Conservation (phyloP, 176 grass and related monocot species). For the Zoysia pacifica region DNA sequence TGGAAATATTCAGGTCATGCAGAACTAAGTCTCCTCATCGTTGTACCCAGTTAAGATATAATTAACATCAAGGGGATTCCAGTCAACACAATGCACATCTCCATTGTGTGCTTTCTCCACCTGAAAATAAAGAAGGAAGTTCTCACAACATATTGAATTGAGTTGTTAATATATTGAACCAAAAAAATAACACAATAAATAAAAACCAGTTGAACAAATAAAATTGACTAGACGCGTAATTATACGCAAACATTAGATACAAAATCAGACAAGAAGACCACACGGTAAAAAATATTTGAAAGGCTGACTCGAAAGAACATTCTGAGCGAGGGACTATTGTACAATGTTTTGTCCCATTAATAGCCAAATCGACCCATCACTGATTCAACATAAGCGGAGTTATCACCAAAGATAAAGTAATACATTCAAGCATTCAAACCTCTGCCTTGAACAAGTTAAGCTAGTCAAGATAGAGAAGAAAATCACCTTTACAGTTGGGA, state of each 20-base stretch:
- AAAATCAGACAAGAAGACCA: too few relatives aligned
- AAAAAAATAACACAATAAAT: background rate
- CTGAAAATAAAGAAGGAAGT: constrained; percentile 44
- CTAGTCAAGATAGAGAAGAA: constrained; percentile 8
- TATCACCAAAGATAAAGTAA: background rate
- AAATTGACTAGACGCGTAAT: background rate
- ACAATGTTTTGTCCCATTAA: too few relatives aligned
- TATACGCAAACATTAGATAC: too few relatives aligned
- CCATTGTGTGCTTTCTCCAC: constrained; percentile 94
- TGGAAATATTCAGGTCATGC: constrained; percentile 13
- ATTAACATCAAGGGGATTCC: constrained; percentile 83
- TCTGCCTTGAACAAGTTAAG: constrained; percentile 4
- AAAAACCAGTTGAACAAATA: constrained; percentile 8
- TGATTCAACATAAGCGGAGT: background rate
- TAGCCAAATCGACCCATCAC: too few relatives aligned
- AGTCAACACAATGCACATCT: constrained; percentile 96
- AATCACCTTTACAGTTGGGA: constrained; percentile 80
- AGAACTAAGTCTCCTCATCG: constrained; percentile 22
- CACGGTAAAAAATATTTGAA: too few relatives aligned
- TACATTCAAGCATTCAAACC: constrained; percentile 18
- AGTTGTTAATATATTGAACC: background rate
- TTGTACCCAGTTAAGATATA: constrained; percentile 95
- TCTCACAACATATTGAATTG: background rate
- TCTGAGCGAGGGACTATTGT: too few relatives aligned
- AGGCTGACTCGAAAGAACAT: too few relatives aligned